Evolutionary conservation across 768 basidiomycete species (phyloP), one percentile per base, ranked within the genome.

Genomic region (Lactifluus piperatus): DNA sequence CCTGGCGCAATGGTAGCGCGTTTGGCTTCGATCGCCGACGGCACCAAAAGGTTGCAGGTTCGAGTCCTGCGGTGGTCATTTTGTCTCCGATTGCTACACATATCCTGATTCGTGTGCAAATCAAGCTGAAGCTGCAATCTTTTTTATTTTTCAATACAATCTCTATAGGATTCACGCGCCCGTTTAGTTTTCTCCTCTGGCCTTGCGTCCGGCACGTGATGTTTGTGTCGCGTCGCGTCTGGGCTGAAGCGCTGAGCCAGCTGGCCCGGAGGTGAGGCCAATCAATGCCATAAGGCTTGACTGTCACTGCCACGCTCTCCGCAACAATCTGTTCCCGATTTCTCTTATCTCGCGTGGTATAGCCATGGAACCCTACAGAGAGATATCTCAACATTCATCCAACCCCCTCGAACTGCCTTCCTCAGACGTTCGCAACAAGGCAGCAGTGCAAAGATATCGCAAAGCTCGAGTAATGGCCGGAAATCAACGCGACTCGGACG

Each of bases 11-110:
- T 88, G 87, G 87, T 88, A 89, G 87, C 87, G 87, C 87, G 86
- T 89, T 87, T 88, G 86, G 86, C 86, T 89, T 89, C 87, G 86
- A 87, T 80, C 67, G 83, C 82, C 76, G 64, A 73, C 75, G 73
- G 82, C 63, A 90, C 87, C 88, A 88, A 88, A 86, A 89, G 88
- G 88, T 85, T 90, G 88, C 87, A 90, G 88, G 88, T 90, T 90
- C 88, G 86, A 90, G 86, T 87, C 88, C 88, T 88, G 88, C 86
- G 84, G 86, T 86, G 84, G 57, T 63, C 62, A 63, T 62, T 62
- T 62, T 62, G 51, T 44, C 13, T 22, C 18, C n/a, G n/a, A n/a
- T 4, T 26, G 3, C 7, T 22, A 5, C 14, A 14, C 2, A 4
- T 5, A n/a, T 10, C 10, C 10, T 10, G 30, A 32, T 32, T n/a